Evolutionary conservation across 1,139 yeast genomes (phyloP).

Genomic region (Zygosaccharomyces sapae): DNA sequence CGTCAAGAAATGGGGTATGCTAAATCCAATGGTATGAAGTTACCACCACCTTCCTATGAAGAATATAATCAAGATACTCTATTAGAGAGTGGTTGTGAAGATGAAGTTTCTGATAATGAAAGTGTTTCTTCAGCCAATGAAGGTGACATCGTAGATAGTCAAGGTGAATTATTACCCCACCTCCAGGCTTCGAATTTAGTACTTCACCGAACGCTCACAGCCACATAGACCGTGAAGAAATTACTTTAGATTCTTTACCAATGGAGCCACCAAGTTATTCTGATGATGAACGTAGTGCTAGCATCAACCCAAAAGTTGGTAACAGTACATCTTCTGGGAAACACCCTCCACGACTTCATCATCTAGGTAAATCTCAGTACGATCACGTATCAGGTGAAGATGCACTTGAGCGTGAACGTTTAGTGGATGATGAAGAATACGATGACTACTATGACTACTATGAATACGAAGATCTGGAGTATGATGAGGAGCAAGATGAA

Average conservation of each 20-base stretch:
- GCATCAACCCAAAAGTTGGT: constrained; percentile 30
- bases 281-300: constrained; percentile 22
- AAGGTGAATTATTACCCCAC: constrained; percentile 35
- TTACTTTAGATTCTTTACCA: constrained; percentile 35
- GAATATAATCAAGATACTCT: constrained; percentile 43
- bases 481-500: constrained; percentile 20
- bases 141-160: constrained; percentile 21
- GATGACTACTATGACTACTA: constrained; percentile 8
- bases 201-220: constrained; percentile 25
- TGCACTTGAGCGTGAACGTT: constrained; percentile 22
- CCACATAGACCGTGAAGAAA: constrained; percentile 27
- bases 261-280: constrained; percentile 39
- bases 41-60: constrained; percentile 74
- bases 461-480: constrained; percentile 17
- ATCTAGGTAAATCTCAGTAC: background rate
- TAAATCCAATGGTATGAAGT: constrained; percentile 60
- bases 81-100: constrained; percentile 38
- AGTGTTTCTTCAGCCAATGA: constrained; percentile 27
- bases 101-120: constrained; percentile 35
- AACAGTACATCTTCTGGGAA: constrained; percentile 51
- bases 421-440: constrained; percentile 20
- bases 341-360: constrained; percentile 42
- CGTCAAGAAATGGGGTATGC: constrained; percentile 82
- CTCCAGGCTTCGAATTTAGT: constrained; percentile 37
- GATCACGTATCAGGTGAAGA: background rate